Percentiles rank a stretch among this genome's conserved stretches.
phyloP scores from a whole-genome alignment of 306 rosid species.

The Fagus crenata region DNA sequence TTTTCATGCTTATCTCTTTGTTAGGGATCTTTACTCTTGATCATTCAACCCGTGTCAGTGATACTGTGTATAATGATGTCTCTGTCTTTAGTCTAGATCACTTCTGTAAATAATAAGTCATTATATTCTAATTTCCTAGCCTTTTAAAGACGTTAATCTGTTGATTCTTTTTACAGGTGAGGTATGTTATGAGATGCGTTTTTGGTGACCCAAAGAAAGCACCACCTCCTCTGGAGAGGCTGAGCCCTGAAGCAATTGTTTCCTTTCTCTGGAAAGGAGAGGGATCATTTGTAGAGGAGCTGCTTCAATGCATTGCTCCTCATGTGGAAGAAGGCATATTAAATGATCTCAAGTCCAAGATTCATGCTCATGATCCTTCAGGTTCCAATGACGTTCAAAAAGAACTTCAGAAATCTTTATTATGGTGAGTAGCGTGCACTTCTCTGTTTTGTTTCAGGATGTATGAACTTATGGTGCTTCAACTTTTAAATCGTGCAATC shows the following conservation, averaged over 20 bases:
- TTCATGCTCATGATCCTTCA: slow-evolving; percentile 66
- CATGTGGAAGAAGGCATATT: slow-evolving; percentile 60
- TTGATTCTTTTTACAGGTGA: slow-evolving; percentile 57
- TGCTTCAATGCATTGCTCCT: slow-evolving; percentile 76
- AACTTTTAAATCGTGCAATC: slow-evolving; percentile 13
- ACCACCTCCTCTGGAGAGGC: slow-evolving; percentile 93
- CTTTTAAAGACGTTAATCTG: slow-evolving; percentile 27
- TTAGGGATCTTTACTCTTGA: neutral
- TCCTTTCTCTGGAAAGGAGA: slow-evolving; percentile 90
- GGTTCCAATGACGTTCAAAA: slow-evolving; percentile 61
- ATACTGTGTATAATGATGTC: neutral
- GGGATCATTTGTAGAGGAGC: slow-evolving; percentile 86
- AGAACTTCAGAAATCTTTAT: slow-evolving; percentile 71
- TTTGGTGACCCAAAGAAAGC: slow-evolving; percentile 91
- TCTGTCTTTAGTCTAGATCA: neutral
- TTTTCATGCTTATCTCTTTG: neutral
- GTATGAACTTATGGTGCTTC: slow-evolving; percentile 9
- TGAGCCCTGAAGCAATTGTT: slow-evolving; percentile 74
- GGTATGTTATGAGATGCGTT: slow-evolving; percentile 88
- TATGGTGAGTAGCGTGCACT: slow-evolving; percentile 54
- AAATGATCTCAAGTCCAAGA: slow-evolving; percentile 69
- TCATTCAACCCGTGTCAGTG: neutral
- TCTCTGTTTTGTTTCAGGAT: slow-evolving; percentile 11
- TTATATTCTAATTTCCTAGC: slow-evolving; percentile 23
- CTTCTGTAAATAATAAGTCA: neutral